Evolutionary conservation across 768 basidiomycete genomes (phyloP), one percentile per base, ranked within the genome.

Genomic region (Tylopilus vinaceipallidus): DNA sequence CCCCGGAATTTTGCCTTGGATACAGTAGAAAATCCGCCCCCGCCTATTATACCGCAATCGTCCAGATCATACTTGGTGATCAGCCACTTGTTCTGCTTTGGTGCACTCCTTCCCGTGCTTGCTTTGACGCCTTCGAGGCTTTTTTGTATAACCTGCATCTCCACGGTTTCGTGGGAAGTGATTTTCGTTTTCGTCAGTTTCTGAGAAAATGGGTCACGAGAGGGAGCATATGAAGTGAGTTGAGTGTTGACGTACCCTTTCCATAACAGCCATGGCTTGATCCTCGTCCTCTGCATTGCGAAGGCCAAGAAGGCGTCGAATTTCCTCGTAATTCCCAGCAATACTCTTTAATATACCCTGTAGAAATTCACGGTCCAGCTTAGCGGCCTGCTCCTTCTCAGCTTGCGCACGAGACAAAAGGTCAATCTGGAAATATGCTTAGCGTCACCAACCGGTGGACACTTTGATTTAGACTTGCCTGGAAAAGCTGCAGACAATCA

Each of bases 1-100:
- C 30, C 30, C 19, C 52, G 33, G 26, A 48, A 53, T 33, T 19
- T 23, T 4, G 47, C 52, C 22, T 44, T 53, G 0, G 16, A 30
- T 5, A 53, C 52, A 0, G 37, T 53, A 17, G 52, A 38, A 39
- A 67, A 67, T 23, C 59, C 64, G 7, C 66, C 66, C 16, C 55
- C 22, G 6, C 64, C 66, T 35, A 66, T 64, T 37, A 50, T 39
- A 7, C 45, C 48, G 6, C 58, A 60, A 37, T 59, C 45, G 3
- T 64, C 63, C 17, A 67, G 61, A 16, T 67, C 65, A 30, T 63
- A 59, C 3, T 59, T 46, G 23, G 59, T 61, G 32, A 67, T 59
- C 5, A 56, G 56, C 64, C 64, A 67, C 17, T 49, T 48, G 5
- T 17, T 39, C 38, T 39, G 47, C 27, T 41, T 48, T 6, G 42